A percentile compares a stretch with the other conserved stretches of the same genome.
phyloP scores from a whole-genome alignment of 768 basidiomycete species.

The Xerocomus brunneocitrinus region DNA sequence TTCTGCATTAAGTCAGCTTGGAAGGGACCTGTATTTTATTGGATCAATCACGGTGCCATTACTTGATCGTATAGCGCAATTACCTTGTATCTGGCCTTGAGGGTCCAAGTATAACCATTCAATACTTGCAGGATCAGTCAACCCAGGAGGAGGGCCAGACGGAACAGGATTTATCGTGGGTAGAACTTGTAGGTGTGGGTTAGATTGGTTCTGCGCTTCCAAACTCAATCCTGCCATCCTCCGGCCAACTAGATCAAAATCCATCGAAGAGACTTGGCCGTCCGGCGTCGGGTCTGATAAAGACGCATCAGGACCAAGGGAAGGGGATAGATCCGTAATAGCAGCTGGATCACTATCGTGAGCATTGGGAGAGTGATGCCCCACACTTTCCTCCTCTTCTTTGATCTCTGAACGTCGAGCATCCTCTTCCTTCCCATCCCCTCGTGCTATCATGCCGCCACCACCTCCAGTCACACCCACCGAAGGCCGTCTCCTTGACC shows the following conservation, averaged over 20 bases:
- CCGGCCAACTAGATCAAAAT: conserved; percentile 6
- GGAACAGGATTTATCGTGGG: conserved; percentile 13
- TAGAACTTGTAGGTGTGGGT: conserved; percentile 2
- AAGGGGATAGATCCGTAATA: conserved; percentile 9
- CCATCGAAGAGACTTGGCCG: conserved; percentile 9
- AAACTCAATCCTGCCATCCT: conserved; percentile 16
- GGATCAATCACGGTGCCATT: not conserved
- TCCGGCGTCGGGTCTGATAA: conserved; percentile 4
- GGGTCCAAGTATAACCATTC: conserved; percentile 95
- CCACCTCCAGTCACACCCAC: conserved; percentile 46
- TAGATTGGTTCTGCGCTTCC: conserved; percentile 7
- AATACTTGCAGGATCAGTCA: conserved; percentile 52
- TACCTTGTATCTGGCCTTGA: conserved; percentile 88
- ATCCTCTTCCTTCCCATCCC: conserved; percentile 37
- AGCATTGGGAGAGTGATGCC: conserved; percentile 3
- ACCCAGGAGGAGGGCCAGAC: conserved; percentile 41
- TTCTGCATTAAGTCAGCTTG: conserved; percentile 87
- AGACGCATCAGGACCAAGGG: conserved; percentile 8
- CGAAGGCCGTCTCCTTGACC: conserved; percentile 65
- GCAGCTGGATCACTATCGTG: conserved; percentile 7
- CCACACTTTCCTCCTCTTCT: conserved; percentile 50
- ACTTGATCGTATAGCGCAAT: conserved; percentile 5
- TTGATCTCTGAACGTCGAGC: conserved; percentile 46
- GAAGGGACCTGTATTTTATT: conserved; percentile 67
- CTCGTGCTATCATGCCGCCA: conserved; percentile 34